These are phyloP conservation scores for Gardenia jasminoides DNA, from an alignment of 257 asterid species.

Conservation along the genomic window DNA sequence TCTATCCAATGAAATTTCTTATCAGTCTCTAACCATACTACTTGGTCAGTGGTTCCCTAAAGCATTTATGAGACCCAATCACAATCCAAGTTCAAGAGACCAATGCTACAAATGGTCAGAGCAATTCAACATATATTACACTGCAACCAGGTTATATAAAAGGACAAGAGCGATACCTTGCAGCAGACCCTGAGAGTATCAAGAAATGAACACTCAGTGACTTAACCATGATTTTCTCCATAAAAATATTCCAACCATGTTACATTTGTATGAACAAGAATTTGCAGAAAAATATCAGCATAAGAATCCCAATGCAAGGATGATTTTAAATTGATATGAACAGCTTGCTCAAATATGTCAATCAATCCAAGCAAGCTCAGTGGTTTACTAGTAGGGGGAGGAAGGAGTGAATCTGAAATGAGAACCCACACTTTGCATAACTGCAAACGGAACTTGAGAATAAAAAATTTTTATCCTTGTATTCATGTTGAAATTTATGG, in stretches of 20 bases:
- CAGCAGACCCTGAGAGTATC: background rate
- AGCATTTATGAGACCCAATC: background rate
- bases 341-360: background rate
- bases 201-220: background rate
- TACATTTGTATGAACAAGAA: background rate
- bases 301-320: background rate
- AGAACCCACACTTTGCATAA: background rate
- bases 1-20: background rate
- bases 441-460: background rate
- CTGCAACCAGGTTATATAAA: background rate
- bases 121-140: background rate
- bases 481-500: background rate
- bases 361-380: background rate
- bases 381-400: background rate
- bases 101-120: background rate
- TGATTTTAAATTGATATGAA: background rate
- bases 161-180: background rate
- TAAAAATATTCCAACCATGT: background rate
- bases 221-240: background rate
- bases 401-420: background rate
- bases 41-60: constrained; percentile 3
- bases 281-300: background rate
- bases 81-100: background rate
- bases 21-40: background rate
- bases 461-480: background rate